Evolutionary conservation across 306 rosid species (phyloP).

Genomic region (Quercus dentata): DNA sequence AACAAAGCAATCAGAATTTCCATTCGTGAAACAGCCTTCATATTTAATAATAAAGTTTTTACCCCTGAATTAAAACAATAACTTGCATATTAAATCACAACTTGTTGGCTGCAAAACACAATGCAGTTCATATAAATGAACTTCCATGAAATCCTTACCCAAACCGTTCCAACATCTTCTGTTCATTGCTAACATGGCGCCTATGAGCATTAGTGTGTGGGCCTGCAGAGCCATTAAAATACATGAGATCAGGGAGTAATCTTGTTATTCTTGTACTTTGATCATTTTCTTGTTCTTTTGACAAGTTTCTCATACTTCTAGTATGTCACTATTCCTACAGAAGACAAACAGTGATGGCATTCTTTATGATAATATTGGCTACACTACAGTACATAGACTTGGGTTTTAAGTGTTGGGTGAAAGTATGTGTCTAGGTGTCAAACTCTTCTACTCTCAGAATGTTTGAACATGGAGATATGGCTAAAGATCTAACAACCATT

Average conservation of each 20-base stretch:
- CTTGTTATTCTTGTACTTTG: not conserved
- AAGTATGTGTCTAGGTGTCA: not conserved
- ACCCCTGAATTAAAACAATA: conserved; percentile 47
- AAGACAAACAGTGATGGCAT: not conserved
- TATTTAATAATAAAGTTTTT: conserved; percentile 53
- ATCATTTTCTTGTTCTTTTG: not conserved
- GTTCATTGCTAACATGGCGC: conserved; percentile 59
- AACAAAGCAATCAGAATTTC: conserved; percentile 56
- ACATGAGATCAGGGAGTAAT: not conserved
- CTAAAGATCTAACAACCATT: not conserved
- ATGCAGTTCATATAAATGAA: not conserved
- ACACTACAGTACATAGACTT: not conserved
- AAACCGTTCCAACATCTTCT: conserved; percentile 69
- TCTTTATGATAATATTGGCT: not conserved
- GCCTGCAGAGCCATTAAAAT: conserved; percentile 41
- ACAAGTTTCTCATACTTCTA: not conserved
- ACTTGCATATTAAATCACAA: conserved; percentile 8
- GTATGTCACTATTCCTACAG: not conserved
- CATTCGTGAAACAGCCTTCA: conserved; percentile 49
- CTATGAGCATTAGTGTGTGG: conserved; percentile 61
- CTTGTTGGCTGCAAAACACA: not conserved
- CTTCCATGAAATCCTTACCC: conserved; percentile 43
- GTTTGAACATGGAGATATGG: not conserved
- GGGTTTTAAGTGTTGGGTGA: not conserved
- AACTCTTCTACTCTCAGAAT: not conserved